Conservation (phyloP, 1,139 yeast species). For the Yamadazyma diospyri region DNA sequence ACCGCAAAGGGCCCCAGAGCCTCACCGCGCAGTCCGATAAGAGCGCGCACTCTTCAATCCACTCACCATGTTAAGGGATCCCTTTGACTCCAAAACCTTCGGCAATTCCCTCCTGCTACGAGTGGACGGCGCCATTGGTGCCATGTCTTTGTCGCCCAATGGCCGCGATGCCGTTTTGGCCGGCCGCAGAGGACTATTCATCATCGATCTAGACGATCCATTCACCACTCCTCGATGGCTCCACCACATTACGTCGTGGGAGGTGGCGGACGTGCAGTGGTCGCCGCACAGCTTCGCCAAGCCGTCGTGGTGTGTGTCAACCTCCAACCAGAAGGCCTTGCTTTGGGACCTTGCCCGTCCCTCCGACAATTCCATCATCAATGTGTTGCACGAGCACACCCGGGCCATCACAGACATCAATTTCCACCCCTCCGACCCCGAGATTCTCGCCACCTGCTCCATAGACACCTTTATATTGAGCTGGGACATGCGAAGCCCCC, state of each 20-base stretch:
- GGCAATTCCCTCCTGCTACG: conserved; percentile 78
- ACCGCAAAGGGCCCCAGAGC: too few species aligned
- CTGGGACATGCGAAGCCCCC: conserved; percentile 88
- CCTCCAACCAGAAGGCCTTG: conserved; percentile 91
- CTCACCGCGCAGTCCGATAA: too few species aligned
- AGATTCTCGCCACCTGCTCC: conserved; percentile 87
- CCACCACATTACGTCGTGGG: conserved; percentile 93
- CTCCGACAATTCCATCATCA: conserved; percentile 74
- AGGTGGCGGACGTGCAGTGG: conserved; percentile 98
- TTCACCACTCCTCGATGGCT: conserved; percentile 93
- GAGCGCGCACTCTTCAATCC: too few species aligned
- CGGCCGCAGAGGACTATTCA: conserved; percentile 79
- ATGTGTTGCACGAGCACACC: conserved; percentile 82
- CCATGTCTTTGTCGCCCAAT: conserved; percentile 88
- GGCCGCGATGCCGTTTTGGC: conserved; percentile 94
- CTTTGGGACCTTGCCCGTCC: conserved; percentile 87
- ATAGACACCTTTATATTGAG: conserved; percentile 82
- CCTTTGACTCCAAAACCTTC: conserved; percentile 52
- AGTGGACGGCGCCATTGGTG: conserved; percentile 91
- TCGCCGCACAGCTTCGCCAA: conserved; percentile 77
- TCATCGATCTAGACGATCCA: conserved; percentile 93
- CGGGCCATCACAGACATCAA: conserved; percentile 95
- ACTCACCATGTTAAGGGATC: conserved; percentile 19
- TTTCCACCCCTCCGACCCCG: conserved; percentile 86
- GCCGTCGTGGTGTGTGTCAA: conserved; percentile 89